phyloP scores from a whole-genome alignment of 768 basidiomycete species.

The Dacryopinax spathularia region DNA sequence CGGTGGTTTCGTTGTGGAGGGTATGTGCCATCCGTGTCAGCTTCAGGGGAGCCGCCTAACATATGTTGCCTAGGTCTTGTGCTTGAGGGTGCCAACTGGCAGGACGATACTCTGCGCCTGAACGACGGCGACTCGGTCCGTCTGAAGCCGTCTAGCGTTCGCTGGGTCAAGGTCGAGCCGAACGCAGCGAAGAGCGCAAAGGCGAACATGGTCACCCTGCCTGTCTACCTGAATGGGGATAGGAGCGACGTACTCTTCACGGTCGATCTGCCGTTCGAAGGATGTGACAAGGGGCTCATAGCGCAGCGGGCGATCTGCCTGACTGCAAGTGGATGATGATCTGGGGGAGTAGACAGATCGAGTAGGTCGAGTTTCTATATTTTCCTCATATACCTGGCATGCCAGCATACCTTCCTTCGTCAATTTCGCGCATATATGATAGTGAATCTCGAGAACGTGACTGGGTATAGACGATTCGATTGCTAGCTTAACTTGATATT shows the following conservation, averaged over 20 bases:
- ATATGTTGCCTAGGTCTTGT: constrained; percentile 45
- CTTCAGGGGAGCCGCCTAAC: background rate
- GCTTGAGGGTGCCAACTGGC: constrained; percentile 77
- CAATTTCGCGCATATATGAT: too few species aligned
- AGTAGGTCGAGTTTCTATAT: too few species aligned
- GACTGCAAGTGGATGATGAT: constrained; percentile 55
- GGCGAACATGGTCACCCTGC: constrained; percentile 51
- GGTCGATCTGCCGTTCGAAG: constrained; percentile 67
- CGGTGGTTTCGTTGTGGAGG: constrained; percentile 73
- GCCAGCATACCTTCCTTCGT: too few species aligned
- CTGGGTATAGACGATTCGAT: background rate
- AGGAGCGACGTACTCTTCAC: constrained; percentile 85
- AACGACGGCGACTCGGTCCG: constrained; percentile 75
- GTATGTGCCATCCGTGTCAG: constrained; percentile 31
- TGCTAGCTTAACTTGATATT: background rate
- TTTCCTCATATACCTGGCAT: too few species aligned
- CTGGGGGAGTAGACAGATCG: too few species aligned
- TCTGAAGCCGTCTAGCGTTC: constrained; percentile 66
- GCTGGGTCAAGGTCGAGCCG: constrained; percentile 61
- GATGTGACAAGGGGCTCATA: constrained; percentile 49
- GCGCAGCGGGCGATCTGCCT: constrained; percentile 84
- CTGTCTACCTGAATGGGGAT: constrained; percentile 84
- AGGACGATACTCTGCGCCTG: constrained; percentile 49
- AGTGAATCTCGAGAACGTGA: too few species aligned
- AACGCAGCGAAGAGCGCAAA: constrained; percentile 19